phyloP scores from a whole-genome alignment of 2,329 filamentous ascomycete species.

The Ceratocystiopsis minuta region DNA sequence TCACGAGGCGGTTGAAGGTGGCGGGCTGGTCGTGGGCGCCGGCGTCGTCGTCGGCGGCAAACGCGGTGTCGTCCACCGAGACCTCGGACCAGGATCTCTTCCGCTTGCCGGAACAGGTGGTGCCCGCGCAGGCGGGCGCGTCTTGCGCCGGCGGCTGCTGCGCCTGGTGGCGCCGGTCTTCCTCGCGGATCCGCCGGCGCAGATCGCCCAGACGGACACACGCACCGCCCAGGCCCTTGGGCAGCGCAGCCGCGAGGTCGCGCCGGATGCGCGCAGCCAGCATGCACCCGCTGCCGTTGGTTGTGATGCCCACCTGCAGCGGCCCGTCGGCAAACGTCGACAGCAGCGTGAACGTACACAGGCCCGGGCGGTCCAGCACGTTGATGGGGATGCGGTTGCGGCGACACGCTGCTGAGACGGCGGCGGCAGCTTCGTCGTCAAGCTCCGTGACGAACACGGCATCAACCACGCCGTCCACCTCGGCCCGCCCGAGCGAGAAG shows the following conservation, averaged over 20 bases:
- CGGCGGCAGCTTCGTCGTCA: slow-evolving; percentile 15
- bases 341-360: slow-evolving; percentile 80
- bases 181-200: slow-evolving; percentile 42
- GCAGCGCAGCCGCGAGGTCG: slow-evolving; percentile 69
- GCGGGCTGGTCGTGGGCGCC: slow-evolving; percentile 59
- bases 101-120: too few relatives aligned
- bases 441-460: slow-evolving; percentile 66
- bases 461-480: slow-evolving; percentile 65
- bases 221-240: slow-evolving; percentile 54
- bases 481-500: slow-evolving; percentile 57
- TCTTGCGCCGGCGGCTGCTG: neutral
- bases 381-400: slow-evolving; percentile 80
- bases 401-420: slow-evolving; percentile 58
- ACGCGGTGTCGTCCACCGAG: too few relatives aligned
- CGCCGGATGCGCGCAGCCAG: slow-evolving; percentile 75
- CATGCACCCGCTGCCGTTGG: slow-evolving; percentile 87
- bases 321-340: slow-evolving; percentile 82
- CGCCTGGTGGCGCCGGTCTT: slow-evolving; percentile 7
- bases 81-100: too few relatives aligned
- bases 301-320: slow-evolving; percentile 86
- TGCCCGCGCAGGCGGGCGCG: too few relatives aligned
- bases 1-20: slow-evolving; percentile 68
- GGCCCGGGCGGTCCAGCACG: slow-evolving; percentile 67
- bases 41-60: slow-evolving; percentile 12
- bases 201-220: slow-evolving; percentile 62